These are phyloP conservation scores for Mortierella sp. DNA, from an alignment of 371 early-diverging fungal genomes.

Conservation along the genomic window DNA sequence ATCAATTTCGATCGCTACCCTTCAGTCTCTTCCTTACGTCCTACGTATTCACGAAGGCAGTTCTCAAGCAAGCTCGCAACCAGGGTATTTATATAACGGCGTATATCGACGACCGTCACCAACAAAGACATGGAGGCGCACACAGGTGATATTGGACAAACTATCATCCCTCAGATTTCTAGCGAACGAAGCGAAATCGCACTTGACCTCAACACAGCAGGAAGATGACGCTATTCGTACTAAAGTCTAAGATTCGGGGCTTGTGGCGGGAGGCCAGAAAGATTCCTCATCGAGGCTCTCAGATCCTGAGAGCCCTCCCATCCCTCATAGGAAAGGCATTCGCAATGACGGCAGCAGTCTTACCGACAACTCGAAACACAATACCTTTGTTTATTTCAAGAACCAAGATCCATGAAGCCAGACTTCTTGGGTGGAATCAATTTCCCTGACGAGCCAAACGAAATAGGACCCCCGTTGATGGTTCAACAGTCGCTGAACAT, in stretches of 20 bases:
- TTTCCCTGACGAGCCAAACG: conserved; percentile 2
- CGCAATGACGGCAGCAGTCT: conserved; percentile 8
- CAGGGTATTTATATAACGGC: conserved; percentile 35
- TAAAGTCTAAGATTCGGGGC: background rate
- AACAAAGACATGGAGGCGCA: background rate
- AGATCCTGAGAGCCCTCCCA: conserved; percentile 9
- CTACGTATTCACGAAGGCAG: conserved; percentile 54
- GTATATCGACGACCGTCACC: conserved; percentile 33
- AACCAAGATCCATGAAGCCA: background rate
- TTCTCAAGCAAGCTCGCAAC: conserved; percentile 46
- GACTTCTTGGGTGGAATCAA: conserved; percentile 4
- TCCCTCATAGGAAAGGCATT: conserved; percentile 14
- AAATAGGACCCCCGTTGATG: conserved; percentile 34
- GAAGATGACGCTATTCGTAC: conserved; percentile 1
- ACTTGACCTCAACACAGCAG: background rate
- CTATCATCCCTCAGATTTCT: background rate
- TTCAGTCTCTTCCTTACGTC: conserved; percentile 56
- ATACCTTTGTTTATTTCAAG: conserved; percentile 20
- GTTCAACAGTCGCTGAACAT: too few relatives aligned
- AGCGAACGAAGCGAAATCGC: background rate
- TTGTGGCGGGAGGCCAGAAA: conserved; percentile 6
- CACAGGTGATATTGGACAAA: background rate
- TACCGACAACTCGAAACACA: conserved; percentile 41
- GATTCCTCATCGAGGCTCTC: background rate
- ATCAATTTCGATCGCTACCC: conserved; percentile 54